Evolutionary conservation across 2,329 filamentous ascomycete genomes (phyloP), one percentile per base, ranked within the genome.

Genomic region (Penicillium verrucosum): DNA sequence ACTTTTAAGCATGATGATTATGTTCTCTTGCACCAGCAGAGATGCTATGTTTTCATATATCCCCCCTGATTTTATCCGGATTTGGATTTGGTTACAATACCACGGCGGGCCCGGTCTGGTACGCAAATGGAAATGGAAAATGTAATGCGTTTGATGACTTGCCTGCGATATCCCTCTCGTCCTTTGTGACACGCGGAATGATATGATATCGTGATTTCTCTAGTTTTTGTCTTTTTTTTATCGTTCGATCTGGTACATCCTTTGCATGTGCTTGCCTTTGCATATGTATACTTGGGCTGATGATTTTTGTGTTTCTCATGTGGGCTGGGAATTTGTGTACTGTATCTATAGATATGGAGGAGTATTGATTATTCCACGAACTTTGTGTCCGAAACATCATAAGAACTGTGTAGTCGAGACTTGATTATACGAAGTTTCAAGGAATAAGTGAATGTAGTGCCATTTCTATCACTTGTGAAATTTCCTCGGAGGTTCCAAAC

Each of bases 21-120:
- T 60, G 43, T 47, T 59, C 53, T 54, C 34, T 57, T 62, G 46
- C 57, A 57, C 58, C 45, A 55, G 29, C 54, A 48, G 56, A 37
- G 38, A 57, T 56, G 36, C 59, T 44, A 54, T 59, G 30, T 61
- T 58, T 59, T 54, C 57, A 56, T 60, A 58, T 63, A 64, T 63
- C 58, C 62, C 58, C 62, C 54, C 54, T 51, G 34, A 57, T 40
- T 47, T 58, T 65, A 18, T 44, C 38, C n/a, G 40, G 57, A 56
- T 51, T 62, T 58, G 46, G 51, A 57, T 41, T 51, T 64, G 21
- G 38, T 32, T 34, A 25, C 38, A 51, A 18, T 21, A 65, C 67
- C 65, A 65, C 70, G 69, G 70, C 70, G 56, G 70, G 69, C 52
- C 68, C 69, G 65, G 56, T 67, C 60, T 60, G 63, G 63, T 63